Percentiles rank a stretch among this genome's conserved stretches.
Conservation (phyloP, 768 basidiomycete species). For the Infundibulicybe gibba region DNA sequence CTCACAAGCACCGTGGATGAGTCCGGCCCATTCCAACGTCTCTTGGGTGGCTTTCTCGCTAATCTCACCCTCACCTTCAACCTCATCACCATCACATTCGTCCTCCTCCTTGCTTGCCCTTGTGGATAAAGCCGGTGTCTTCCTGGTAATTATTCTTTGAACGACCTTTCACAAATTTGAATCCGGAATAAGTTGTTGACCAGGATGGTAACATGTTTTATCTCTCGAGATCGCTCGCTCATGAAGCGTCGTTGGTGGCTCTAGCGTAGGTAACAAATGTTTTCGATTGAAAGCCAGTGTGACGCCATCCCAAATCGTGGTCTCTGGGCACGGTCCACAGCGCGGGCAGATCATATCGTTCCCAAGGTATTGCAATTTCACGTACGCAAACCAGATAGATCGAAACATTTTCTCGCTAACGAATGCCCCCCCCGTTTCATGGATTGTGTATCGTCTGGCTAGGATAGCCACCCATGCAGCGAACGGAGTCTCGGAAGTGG, state of each 20-base stretch:
- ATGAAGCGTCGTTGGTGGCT: constrained; percentile 19
- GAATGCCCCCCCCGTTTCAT: constrained; percentile 11
- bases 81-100: too few relatives aligned
- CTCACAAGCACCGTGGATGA: background rate
- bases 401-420: constrained; percentile 23
- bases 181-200: constrained; percentile 9
- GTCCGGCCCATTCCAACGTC: background rate
- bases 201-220: constrained; percentile 1
- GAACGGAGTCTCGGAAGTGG: constrained; percentile 32
- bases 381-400: constrained; percentile 28
- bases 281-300: constrained; percentile 24
- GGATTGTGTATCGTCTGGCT: constrained; percentile 15
- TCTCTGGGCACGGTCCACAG: constrained; percentile 22
- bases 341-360: constrained; percentile 19
- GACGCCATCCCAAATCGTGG: constrained; percentile 30
- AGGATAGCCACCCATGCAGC: constrained; percentile 18
- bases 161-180: background rate
- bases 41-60: background rate
- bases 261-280: constrained; percentile 16
- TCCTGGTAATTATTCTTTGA: constrained; percentile 1
- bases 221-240: constrained; percentile 4
- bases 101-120: background rate
- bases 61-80: background rate
- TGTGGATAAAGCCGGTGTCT: background rate
- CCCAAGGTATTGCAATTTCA: constrained; percentile 14